Percentiles rank a stretch among this genome's conserved stretches.
Conservation (phyloP, 1,284 basidiomycete species). For the Leccinum angustisporum region DNA sequence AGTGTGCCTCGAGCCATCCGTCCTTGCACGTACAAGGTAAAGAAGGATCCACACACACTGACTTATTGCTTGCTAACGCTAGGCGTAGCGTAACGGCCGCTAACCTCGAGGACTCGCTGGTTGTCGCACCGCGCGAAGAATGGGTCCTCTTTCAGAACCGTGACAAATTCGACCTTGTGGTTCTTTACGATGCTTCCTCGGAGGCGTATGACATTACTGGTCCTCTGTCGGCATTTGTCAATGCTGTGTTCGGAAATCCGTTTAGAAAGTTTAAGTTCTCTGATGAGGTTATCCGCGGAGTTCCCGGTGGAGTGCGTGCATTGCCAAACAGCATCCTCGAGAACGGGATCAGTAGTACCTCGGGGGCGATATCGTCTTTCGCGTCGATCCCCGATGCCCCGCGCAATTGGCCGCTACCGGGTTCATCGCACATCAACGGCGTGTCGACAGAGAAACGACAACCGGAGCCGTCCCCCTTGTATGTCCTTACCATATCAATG, state of each 20-base stretch:
- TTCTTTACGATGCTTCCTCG: conserved; percentile 81
- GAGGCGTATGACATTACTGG: conserved; percentile 51
- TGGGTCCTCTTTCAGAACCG: conserved; percentile 74
- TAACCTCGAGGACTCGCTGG: conserved; percentile 76
- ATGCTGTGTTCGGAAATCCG: conserved; percentile 71
- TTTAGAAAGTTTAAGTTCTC: conserved; percentile 72
- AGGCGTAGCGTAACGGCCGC: conserved; percentile 59
- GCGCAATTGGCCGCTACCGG: conserved; percentile 13
- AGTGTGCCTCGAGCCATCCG: conserved; percentile 84
- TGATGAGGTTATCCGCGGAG: conserved; percentile 41
- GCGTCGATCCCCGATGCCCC: conserved; percentile 26
- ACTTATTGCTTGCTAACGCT: conserved; percentile 14
- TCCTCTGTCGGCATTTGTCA: conserved; percentile 60
- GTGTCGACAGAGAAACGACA: conserved; percentile 18
- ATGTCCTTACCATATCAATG: conserved; percentile 10
- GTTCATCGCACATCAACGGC: conserved; percentile 19
- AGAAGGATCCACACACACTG: background rate
- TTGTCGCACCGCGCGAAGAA: conserved; percentile 72
- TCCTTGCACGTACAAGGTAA: conserved; percentile 70
- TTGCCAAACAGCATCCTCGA: conserved; percentile 26
- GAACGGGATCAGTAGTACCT: conserved; percentile 31
- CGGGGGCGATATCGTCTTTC: conserved; percentile 23
- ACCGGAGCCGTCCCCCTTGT: conserved; percentile 21
- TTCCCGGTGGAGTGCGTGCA: conserved; percentile 13
- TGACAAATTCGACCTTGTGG: conserved; percentile 88